phyloP scores from a whole-genome alignment of 2,329 filamentous ascomycete genomes.

The Penicillium brevicompactum region DNA sequence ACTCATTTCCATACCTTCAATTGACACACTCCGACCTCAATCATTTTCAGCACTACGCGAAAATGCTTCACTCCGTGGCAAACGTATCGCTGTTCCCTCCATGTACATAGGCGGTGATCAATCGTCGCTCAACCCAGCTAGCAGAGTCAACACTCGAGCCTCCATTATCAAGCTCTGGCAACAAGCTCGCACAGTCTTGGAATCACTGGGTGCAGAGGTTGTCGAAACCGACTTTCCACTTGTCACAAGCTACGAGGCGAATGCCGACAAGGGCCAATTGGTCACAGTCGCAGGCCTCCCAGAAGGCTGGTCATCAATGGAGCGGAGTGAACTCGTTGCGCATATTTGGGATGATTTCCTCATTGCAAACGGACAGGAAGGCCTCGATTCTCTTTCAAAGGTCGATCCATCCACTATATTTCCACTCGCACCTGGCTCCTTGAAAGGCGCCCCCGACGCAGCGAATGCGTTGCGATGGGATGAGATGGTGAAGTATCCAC shows the following conservation, averaged over 20 bases:
- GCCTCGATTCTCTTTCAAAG: conserved; percentile 39
- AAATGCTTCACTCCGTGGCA: conserved; percentile 41
- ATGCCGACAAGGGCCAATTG: conserved; percentile 32
- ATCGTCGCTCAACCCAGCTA: conserved; percentile 35
- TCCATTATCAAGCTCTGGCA: conserved; percentile 44
- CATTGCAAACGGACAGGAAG: conserved; percentile 42
- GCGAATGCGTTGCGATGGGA: conserved; percentile 28
- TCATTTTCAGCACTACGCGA: conserved; percentile 37
- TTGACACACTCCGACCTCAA: conserved; percentile 33
- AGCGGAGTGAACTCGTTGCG: conserved; percentile 53
- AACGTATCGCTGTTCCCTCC: conserved; percentile 52
- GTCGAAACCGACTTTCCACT: conserved; percentile 38
- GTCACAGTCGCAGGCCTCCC: conserved; percentile 48
- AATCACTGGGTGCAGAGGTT: conserved; percentile 35
- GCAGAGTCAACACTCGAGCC: conserved; percentile 38
- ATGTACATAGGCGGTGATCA: conserved; percentile 52
- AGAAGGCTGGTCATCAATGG: conserved; percentile 50
- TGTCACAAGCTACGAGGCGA: conserved; percentile 35
- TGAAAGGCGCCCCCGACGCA: conserved; percentile 25
- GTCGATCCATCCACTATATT: conserved; percentile 46
- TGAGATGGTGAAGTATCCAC: conserved; percentile 31
- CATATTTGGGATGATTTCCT: conserved; percentile 58
- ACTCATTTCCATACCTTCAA: conserved; percentile 44
- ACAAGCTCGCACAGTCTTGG: conserved; percentile 28
- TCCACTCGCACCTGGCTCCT: conserved; percentile 32